Conservation (phyloP, 225 moss, liverwort and hornwort species). For the Polytrichum formosum region DNA sequence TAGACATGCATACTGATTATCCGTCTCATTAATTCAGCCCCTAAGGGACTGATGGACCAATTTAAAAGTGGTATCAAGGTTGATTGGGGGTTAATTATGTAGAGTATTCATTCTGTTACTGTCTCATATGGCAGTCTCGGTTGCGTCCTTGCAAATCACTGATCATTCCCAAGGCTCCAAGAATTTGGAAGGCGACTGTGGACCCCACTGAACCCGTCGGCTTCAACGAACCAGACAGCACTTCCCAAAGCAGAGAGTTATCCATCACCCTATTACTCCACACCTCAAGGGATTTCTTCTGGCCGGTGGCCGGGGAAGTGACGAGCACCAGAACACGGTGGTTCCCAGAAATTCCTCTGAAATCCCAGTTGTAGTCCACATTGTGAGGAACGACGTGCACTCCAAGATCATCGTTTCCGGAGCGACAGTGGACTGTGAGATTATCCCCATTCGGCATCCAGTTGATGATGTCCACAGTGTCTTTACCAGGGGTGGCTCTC, state of each 20-base stretch:
- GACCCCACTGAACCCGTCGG: slow-evolving; percentile 1
- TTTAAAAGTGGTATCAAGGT: too few species aligned
- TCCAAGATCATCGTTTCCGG: neutral
- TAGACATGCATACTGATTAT: too few species aligned
- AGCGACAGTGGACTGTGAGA: neutral
- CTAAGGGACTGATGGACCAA: too few species aligned
- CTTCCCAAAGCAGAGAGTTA: neutral
- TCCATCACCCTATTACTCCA: neutral
- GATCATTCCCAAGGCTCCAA: neutral
- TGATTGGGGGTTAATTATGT: too few species aligned
- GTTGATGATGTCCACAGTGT: neutral
- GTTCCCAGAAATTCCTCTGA: neutral
- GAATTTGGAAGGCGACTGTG: neutral
- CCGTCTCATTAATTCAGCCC: too few species aligned
- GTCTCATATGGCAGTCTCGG: too few species aligned
- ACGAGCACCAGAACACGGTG: neutral
- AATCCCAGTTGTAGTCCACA: neutral
- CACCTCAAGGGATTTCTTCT: neutral
- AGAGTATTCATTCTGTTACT: too few species aligned
- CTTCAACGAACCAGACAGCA: slow-evolving; percentile 1
- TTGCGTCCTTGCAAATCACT: too few species aligned
- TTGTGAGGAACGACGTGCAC: neutral
- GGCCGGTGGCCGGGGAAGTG: neutral
- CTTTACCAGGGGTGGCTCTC: neutral
- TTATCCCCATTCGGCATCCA: neutral